Evolutionary conservation across 352 stramenopile species (phyloP), one percentile per base, ranked within the genome.

Genomic region (Pythium phragmitis): DNA sequence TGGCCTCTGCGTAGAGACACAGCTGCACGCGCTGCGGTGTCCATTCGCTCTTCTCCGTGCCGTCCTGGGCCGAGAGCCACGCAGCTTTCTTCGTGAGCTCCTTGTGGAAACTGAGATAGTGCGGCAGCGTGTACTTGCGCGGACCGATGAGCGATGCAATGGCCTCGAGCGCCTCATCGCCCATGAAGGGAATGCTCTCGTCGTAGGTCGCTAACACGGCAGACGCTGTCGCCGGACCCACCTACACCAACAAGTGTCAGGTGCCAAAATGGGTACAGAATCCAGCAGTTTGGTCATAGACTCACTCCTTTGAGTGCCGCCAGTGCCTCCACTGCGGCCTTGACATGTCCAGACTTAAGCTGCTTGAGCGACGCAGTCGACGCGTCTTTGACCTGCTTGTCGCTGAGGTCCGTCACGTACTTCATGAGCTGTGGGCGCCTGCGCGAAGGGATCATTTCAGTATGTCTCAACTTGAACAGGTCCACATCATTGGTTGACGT

Each of bases 401-500:
- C 72, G 16, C 41, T 70, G 51, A 92, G 59, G 19, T 46, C 67
- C 14, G 72, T 76, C 0, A 92, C 66, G 64, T 78, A 94, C 62
- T 89, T 91, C 73, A 91, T 88, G 43, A 94, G 65, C 66, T 86
- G 73, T 16, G 85, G 81, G 26, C 85, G 75, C 83, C 82, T 90
- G 19, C 19, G 46, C 46, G 28, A 34, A 52, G 21, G 17, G 28
- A 7, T 17, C 46, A 34, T 8, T 34, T 28, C 21, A 52, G 11
- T 52, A 33, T 26, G 13, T n/a, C 17, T 8, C 34, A 39, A 13
- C 16, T 2, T 46, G 16, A 46, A 46, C 39, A 2, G 13, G 45
- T 58, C 17, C 41, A 33, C 33, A 33, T 63, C 14, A 50, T 17
- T 16, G 34, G 70, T 13, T 19, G 26, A 30, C 7, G 67, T 23